Percentiles rank a stretch among this genome's conserved stretches.
These are phyloP conservation scores for Xylaria longipes DNA, from an alignment of 495 filamentous ascomycete species.

Conservation along the genomic window DNA sequence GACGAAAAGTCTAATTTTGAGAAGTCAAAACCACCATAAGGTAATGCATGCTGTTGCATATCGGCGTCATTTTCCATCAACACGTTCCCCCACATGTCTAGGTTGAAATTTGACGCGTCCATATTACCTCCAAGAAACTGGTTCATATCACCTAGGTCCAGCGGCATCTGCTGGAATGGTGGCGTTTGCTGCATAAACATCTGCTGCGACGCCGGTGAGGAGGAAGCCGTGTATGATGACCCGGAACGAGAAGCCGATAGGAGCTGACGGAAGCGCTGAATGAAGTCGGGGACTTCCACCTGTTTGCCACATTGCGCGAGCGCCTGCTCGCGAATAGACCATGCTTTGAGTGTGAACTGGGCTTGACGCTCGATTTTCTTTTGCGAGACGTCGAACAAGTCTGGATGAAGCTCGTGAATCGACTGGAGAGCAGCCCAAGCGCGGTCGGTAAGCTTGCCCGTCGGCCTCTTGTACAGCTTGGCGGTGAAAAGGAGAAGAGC, in stretches of 20 bases:
- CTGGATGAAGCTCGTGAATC: constrained; percentile 46
- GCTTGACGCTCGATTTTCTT: constrained; percentile 46
- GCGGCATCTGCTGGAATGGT: constrained; percentile 6
- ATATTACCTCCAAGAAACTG: constrained; percentile 6
- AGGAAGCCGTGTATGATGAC: neutral
- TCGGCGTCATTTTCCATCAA: constrained; percentile 13
- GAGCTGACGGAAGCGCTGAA: constrained; percentile 37
- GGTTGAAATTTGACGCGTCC: constrained; percentile 4
- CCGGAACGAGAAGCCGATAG: constrained; percentile 13
- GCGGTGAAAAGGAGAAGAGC: constrained; percentile 55
- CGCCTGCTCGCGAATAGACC: constrained; percentile 47
- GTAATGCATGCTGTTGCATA: constrained; percentile 12
- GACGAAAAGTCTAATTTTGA: constrained; percentile 22
- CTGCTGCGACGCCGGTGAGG: neutral
- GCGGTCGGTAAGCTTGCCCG: constrained; percentile 53
- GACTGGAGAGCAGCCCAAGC: constrained; percentile 52
- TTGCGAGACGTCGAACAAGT: constrained; percentile 50
- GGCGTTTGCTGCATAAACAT: constrained; percentile 17
- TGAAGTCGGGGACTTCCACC: constrained; percentile 39
- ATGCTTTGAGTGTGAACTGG: constrained; percentile 49
- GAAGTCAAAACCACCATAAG: constrained; percentile 19
- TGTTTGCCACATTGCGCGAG: constrained; percentile 22
- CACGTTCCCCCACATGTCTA: constrained; percentile 29
- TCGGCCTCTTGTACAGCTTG: constrained; percentile 52
- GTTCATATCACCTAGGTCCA: constrained; percentile 19